A percentile compares a stretch with the other conserved stretches of the same genome.
Evolutionary conservation across 23 red algal genomes (phyloP).

Genomic region (Gracilaria vermiculophylla): DNA sequence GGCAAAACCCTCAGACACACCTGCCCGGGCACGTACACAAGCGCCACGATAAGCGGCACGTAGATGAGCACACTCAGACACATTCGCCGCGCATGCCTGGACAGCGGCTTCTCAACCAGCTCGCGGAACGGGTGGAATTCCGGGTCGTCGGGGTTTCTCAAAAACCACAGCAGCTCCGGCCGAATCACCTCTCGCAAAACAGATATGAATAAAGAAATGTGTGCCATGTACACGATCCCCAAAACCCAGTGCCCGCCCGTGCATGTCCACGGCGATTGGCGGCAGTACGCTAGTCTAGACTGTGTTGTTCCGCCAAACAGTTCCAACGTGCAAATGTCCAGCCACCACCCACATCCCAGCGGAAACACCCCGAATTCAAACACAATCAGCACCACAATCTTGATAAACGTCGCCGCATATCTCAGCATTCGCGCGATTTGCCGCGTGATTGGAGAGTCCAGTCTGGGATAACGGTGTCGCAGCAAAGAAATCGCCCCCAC

Average conservation of each 20-base stretch:
- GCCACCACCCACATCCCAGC: slow-evolving; percentile 87
- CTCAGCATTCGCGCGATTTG: slow-evolving; percentile 57
- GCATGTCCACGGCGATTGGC: slow-evolving; percentile 50
- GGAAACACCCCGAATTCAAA: slow-evolving; percentile 90
- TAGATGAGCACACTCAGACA: slow-evolving; percentile 80
- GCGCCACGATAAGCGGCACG: slow-evolving; percentile 74
- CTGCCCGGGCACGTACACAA: slow-evolving; percentile 72
- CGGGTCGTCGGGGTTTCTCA: slow-evolving; percentile 92
- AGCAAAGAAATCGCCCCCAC: slow-evolving; percentile 54
- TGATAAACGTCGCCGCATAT: slow-evolving; percentile 66
- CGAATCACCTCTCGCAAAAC: slow-evolving; percentile 75
- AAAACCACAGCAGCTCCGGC: slow-evolving; percentile 88
- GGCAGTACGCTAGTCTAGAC: slow-evolving; percentile 51
- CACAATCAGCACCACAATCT: slow-evolving; percentile 73
- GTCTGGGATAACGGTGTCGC: slow-evolving; percentile 61
- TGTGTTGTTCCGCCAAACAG: slow-evolving; percentile 37
- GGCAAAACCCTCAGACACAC: slow-evolving; percentile 53
- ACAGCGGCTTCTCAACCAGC: slow-evolving; percentile 89
- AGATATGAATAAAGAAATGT: slow-evolving; percentile 88
- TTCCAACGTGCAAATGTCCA: slow-evolving; percentile 77
- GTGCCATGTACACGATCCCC: slow-evolving; percentile 95
- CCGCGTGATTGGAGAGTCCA: slow-evolving; percentile 68
- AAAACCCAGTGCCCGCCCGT: slow-evolving; percentile 82
- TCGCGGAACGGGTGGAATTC: slow-evolving; percentile 94
- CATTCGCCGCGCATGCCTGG: slow-evolving; percentile 82